phyloP scores from a whole-genome alignment of 257 asterid genomes.

The Paulownia fortunei region DNA sequence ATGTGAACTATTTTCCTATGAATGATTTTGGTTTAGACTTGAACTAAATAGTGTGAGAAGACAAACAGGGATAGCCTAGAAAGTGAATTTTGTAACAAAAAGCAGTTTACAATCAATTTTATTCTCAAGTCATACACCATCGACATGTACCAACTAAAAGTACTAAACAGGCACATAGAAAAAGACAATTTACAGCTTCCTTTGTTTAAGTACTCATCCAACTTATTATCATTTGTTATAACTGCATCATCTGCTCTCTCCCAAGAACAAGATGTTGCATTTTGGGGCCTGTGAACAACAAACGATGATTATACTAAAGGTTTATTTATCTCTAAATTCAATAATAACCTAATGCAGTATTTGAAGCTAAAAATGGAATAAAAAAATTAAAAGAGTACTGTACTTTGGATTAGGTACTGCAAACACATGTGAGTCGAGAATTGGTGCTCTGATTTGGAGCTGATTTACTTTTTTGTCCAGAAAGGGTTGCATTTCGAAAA shows the following conservation, averaged over 20 bases:
- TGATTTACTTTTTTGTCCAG: background rate
- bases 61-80: background rate
- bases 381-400: too few relatives aligned
- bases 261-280: background rate
- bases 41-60: background rate
- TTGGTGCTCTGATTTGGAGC: background rate
- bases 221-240: background rate
- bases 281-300: background rate
- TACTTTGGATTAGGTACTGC: too few relatives aligned
- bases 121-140: background rate
- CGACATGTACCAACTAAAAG: background rate
- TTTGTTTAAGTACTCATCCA: background rate
- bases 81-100: background rate
- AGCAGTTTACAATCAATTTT: background rate
- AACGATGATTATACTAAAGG: background rate
- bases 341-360: background rate
- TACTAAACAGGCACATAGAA: background rate
- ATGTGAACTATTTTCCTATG: background rate
- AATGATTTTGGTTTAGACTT: background rate
- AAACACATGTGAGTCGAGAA: too few relatives aligned
- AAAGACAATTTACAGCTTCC: background rate
- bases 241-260: background rate
- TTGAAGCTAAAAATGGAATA: background rate
- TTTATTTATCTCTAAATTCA: background rate
- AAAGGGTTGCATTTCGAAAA: background rate